These are phyloP conservation scores for Pleomassaria siparia DNA, from an alignment of 2,329 filamentous ascomycete genomes.

Conservation along the genomic window DNA sequence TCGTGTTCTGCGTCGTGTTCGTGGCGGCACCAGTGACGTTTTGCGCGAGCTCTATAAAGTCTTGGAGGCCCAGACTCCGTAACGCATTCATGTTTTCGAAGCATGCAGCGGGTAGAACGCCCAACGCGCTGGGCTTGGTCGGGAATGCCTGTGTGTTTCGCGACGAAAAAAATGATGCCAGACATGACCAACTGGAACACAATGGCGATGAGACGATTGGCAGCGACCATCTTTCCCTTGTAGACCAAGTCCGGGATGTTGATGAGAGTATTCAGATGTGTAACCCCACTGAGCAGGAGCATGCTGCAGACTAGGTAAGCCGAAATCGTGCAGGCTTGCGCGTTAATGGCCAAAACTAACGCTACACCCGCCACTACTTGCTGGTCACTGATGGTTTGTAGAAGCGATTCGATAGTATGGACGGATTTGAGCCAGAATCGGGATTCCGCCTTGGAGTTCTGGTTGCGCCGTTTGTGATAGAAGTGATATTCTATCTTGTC, in stretches of 20 bases:
- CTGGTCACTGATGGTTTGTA: constrained; percentile 6
- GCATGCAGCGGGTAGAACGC: constrained; percentile 4
- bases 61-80: neutral
- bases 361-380: constrained; percentile 5
- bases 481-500: constrained; percentile 4
- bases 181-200: neutral
- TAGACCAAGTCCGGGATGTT: constrained; percentile 7
- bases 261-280: constrained; percentile 8
- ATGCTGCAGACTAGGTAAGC: constrained; percentile 11
- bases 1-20: constrained; percentile 1
- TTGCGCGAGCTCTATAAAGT: constrained; percentile 1
- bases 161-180: constrained; percentile 2
- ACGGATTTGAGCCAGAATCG: neutral
- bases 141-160: constrained; percentile 3
- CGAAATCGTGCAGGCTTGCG: constrained; percentile 6
- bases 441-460: neutral
- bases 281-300: constrained; percentile 6
- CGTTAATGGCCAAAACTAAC: constrained; percentile 2
- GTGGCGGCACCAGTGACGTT: constrained; percentile 1
- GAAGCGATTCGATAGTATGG: constrained; percentile 4
- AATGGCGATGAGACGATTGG: constrained; percentile 1
- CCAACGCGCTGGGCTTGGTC: constrained; percentile 1
- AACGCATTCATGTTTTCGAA: constrained; percentile 6
- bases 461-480: neutral
- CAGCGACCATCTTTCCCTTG: constrained; percentile 4